These are phyloP conservation scores for Gnomoniopsis sp. DNA, from an alignment of 2,329 filamentous ascomycete genomes.

Conservation along the genomic window DNA sequence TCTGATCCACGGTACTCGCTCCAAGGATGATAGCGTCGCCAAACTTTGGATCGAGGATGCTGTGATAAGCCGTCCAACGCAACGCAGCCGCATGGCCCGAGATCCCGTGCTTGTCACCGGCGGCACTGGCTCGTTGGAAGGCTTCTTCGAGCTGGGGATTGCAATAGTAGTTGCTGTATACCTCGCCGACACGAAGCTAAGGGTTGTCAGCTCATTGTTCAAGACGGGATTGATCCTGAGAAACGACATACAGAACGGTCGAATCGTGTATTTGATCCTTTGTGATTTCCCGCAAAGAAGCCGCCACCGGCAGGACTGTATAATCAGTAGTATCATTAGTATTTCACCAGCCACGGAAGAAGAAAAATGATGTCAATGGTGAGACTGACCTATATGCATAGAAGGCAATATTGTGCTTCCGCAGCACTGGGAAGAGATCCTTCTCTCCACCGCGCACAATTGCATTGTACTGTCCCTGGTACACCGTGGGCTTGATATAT, in stretches of 20 bases:
- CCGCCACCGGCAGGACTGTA: slow-evolving; percentile 13
- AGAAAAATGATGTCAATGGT: neutral
- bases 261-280: slow-evolving; percentile 22
- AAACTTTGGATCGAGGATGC: slow-evolving; percentile 25
- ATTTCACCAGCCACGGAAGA: neutral
- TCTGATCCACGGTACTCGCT: slow-evolving; percentile 31
- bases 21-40: slow-evolving; percentile 36
- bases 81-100: slow-evolving; percentile 37
- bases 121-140: slow-evolving; percentile 24
- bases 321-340: neutral
- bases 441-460: slow-evolving; percentile 30
- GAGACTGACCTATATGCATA: slow-evolving; percentile 29
- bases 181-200: slow-evolving; percentile 17
- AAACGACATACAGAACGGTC: slow-evolving; percentile 22
- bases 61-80: slow-evolving; percentile 37
- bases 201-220: neutral
- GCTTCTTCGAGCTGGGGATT: slow-evolving; percentile 27
- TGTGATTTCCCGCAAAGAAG: slow-evolving; percentile 22
- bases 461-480: slow-evolving; percentile 67
- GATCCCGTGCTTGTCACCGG: slow-evolving; percentile 32
- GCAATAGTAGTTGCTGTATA: slow-evolving; percentile 26
- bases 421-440: slow-evolving; percentile 32
- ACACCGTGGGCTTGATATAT: slow-evolving; percentile 66
- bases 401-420: slow-evolving; percentile 32
- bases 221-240: neutral